Evolutionary conservation across 805 yeast species (phyloP), one percentile per base, ranked within the genome.

Genomic region (Spathaspora girioi): DNA sequence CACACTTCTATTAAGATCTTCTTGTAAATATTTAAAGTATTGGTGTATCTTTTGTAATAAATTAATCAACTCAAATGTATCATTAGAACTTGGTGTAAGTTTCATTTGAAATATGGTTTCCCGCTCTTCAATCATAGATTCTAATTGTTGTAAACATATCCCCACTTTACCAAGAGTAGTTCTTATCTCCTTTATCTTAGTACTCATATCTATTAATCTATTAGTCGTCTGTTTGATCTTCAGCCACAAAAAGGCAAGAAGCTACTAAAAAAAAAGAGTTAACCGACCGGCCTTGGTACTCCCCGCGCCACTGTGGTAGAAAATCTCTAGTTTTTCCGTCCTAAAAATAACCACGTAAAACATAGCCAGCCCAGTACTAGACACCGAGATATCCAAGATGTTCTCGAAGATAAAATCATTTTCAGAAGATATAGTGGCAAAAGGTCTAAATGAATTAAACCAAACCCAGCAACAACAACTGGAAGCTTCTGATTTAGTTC

Each of bases 401-500:
- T 73, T 75, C 65, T 69, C 69, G 50, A 70, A 71, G 52, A 64
- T 75, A 27, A 72, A 70, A 59, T 66, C 67, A 55, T 69, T 74
- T 45, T 71, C 78, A 5, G 79, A 74, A 54, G 79, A 75, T 51
- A 75, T 75, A 29, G 32, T 29, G 59, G 77, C 78, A 47, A 74
- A 73, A 58, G 66, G 71, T 44, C 60, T 74, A 56, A 73, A 70
- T 47, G 77, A 73, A 11, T 48, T 67, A 50, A 7, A 53, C 50
- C 46, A 17, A 38, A 12, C 45, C 26, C 48, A 47, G 14, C 9
- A 47, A 18, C 38, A 45, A 31, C n/a, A 26, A 20, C 20, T 4
- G 26, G 26, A 23, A 23, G 26, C 46, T 10, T 53, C 57, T 14
- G 69, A 69, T 26, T 50, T 68, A 23, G 53, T 55, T 18, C 73